Conservation (phyloP, 2,329 filamentous ascomycete species). For the Aspergillus transmontanensis region DNA sequence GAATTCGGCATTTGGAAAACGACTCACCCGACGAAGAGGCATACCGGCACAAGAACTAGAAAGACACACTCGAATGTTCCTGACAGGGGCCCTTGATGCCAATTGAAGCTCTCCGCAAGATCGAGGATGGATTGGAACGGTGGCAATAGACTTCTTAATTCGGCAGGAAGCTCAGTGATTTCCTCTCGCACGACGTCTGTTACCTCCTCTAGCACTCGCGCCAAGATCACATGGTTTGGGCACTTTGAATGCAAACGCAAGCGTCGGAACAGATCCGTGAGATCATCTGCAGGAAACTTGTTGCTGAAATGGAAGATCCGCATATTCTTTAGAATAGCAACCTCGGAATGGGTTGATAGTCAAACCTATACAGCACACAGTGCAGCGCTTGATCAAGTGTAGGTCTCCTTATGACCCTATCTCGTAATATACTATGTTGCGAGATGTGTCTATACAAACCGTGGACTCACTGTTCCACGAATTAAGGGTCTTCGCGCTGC, state of each 20-base stretch:
- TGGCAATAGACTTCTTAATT: conserved; percentile 21
- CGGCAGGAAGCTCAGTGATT: conserved; percentile 25
- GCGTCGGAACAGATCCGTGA: conserved; percentile 42
- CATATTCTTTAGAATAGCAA: not conserved
- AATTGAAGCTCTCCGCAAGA: conserved; percentile 20
- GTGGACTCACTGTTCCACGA: not conserved
- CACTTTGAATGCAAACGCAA: conserved; percentile 47
- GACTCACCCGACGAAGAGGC: conserved; percentile 48
- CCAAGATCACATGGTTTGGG: conserved; percentile 37
- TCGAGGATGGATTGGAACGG: conserved; percentile 24
- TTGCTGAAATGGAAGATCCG: conserved; percentile 51
- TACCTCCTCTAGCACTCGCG: conserved; percentile 45
- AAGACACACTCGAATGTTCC: conserved; percentile 52
- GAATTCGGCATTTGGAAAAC: not conserved
- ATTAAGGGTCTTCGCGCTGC: not conserved
- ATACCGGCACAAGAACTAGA: conserved; percentile 45
- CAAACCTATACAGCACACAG: too few relatives aligned
- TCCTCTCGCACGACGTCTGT: conserved; percentile 48
- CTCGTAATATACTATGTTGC: not conserved
- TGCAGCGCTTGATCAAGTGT: too few relatives aligned
- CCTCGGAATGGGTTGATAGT: not conserved
- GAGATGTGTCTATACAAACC: not conserved
- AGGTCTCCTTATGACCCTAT: too few relatives aligned
- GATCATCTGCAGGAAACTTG: conserved; percentile 51
- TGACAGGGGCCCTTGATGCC: conserved; percentile 46